phyloP scores from a whole-genome alignment of 2,329 filamentous ascomycete species.

The Colletotrichum chlorophyti region DNA sequence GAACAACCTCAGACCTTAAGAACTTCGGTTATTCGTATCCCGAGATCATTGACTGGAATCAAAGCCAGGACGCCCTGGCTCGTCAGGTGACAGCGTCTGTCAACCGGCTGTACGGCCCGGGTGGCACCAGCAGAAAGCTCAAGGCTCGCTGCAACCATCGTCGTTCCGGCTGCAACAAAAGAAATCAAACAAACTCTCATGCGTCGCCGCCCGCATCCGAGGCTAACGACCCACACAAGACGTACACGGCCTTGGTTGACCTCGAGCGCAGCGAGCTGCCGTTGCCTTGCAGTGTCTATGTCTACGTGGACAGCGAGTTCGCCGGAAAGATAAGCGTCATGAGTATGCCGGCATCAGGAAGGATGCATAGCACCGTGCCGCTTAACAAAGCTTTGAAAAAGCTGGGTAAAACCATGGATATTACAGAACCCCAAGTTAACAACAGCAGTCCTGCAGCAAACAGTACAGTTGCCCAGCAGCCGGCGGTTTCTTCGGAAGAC shows the following conservation, averaged over 20 bases:
- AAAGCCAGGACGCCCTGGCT: neutral
- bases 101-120: neutral
- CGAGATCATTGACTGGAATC: constrained; percentile 29
- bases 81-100: neutral
- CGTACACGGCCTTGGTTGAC: constrained; percentile 42
- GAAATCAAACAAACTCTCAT: neutral
- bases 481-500: neutral
- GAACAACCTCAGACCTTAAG: constrained; percentile 36
- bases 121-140: neutral
- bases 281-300: constrained; percentile 41
- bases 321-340: constrained; percentile 45
- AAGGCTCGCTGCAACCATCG: neutral
- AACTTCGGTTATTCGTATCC: constrained; percentile 47
- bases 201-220: neutral
- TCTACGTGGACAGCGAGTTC: constrained; percentile 40
- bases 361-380: neutral
- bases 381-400: neutral
- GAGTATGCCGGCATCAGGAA: constrained; percentile 25
- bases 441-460: neutral
- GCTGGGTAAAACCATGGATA: neutral
- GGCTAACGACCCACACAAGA: constrained; percentile 6
- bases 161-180: neutral
- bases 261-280: constrained; percentile 44
- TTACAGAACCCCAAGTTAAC: neutral
- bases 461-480: neutral